A percentile compares a stretch with the other conserved stretches of the same genome.
phyloP scores from a whole-genome alignment of 2,329 filamentous ascomycete genomes.

The Ophiobolus disseminans region DNA sequence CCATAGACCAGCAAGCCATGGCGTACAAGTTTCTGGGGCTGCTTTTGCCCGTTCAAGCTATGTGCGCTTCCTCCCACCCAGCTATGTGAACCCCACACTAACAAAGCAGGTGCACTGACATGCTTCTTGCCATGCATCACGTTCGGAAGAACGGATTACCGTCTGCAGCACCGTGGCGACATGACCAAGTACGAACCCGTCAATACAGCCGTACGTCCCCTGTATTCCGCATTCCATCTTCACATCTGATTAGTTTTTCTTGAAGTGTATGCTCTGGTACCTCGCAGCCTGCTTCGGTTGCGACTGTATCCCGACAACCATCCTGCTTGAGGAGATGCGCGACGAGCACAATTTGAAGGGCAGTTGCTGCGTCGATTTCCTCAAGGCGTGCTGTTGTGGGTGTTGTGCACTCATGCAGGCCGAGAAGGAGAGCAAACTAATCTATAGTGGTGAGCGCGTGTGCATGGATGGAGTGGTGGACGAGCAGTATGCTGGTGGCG shows the following conservation, averaged over 20 bases:
- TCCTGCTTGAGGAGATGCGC: constrained; percentile 35
- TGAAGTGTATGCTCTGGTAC: constrained; percentile 35
- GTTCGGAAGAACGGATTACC: constrained; percentile 48
- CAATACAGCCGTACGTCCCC: constrained; percentile 37
- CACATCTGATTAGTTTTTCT: too few relatives aligned
- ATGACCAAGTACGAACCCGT: constrained; percentile 41
- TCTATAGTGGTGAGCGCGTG: constrained; percentile 25
- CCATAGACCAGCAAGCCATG: constrained; percentile 6
- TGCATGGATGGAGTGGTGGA: constrained; percentile 10
- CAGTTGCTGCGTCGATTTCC: constrained; percentile 23
- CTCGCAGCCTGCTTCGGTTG: constrained; percentile 21
- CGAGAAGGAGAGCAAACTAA: constrained; percentile 23
- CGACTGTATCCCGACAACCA: constrained; percentile 20
- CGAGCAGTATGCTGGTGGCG: constrained; percentile 12
- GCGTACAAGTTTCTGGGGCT: constrained; percentile 23
- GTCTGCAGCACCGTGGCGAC: constrained; percentile 38
- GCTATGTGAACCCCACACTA: neutral
- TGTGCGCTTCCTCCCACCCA: constrained; percentile 13
- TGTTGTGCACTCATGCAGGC: constrained; percentile 33
- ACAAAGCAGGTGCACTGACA: constrained; percentile 2
- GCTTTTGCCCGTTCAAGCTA: constrained; percentile 29
- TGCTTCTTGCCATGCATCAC: constrained; percentile 42
- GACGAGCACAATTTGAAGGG: constrained; percentile 33
- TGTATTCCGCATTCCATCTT: neutral
- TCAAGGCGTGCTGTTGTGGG: constrained; percentile 30